phyloP scores from a whole-genome alignment of 2,329 filamentous ascomycete genomes.

The Didymella pinodella region DNA sequence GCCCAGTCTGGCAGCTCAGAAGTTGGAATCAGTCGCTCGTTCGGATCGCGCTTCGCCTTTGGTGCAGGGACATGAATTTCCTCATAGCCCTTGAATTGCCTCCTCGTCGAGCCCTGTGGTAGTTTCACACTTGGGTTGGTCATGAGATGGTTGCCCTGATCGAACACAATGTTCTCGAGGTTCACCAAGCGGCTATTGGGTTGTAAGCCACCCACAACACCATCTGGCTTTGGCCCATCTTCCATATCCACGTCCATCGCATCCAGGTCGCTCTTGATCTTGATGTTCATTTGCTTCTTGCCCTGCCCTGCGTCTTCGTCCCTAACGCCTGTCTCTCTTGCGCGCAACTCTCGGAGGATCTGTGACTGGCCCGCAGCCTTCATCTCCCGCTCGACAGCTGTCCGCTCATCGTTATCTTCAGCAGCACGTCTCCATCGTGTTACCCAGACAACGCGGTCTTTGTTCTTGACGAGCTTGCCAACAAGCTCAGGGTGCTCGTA shows the following conservation, averaged over 20 bases:
- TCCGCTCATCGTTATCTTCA: conserved; percentile 74
- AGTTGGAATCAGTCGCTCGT: conserved; percentile 79
- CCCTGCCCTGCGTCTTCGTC: conserved; percentile 66
- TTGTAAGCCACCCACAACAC: conserved; percentile 80
- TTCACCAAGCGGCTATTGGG: conserved; percentile 91
- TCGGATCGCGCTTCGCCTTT: conserved; percentile 82
- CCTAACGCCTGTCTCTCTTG: conserved; percentile 68
- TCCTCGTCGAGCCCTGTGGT: conserved; percentile 92
- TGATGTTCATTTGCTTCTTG: conserved; percentile 82
- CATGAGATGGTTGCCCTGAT: conserved; percentile 98
- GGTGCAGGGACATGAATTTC: conserved; percentile 97
- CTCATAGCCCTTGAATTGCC: conserved; percentile 97
- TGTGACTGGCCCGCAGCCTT: conserved; percentile 82
- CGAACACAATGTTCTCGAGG: conserved; percentile 93
- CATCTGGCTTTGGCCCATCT: conserved; percentile 51
- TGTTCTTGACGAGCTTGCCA: conserved; percentile 87
- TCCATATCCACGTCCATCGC: conserved; percentile 59
- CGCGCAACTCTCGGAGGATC: conserved; percentile 87
- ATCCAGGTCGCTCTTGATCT: conserved; percentile 84
- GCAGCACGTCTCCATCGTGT: conserved; percentile 86
- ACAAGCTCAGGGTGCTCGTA: conserved; percentile 96
- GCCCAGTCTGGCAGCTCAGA: conserved; percentile 94
- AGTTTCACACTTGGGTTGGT: conserved; percentile 96
- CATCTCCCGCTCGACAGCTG: conserved; percentile 88
- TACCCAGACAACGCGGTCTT: conserved; percentile 95